Base-by-base conservation (phyloP, 2,329 filamentous ascomycete species). In the Phialophora expanda region DNA sequence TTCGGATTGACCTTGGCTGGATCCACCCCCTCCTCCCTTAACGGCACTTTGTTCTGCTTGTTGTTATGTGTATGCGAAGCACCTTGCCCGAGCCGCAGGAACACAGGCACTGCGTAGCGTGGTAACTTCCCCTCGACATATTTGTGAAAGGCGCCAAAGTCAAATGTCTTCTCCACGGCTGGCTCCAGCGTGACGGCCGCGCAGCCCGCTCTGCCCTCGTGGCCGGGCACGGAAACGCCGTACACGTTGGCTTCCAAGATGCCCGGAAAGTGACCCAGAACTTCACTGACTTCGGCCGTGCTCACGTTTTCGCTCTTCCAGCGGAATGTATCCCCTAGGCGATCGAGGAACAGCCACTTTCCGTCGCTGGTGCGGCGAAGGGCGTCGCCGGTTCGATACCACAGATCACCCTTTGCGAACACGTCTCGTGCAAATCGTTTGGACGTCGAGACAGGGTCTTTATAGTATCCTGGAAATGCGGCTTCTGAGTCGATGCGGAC, bases 231-330 rank as follows among this genome's bases (percentile, higher is more conserved):
- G 48, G 86, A 77, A 1, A 96, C 90, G 46, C 92, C 92, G 73
- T 96, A 96, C 28, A 96, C 92, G 72, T 95, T 96, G 30, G 90
- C 90, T 79, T 96, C 92, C 46, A 84, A 80, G 14, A 96, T 82
- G 0, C 81, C 80, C 0, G 87, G 81, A 74, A 93, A 89, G 0
- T 81, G 78, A 12, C 90, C 89, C 0, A 96, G 77, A 0, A 86
- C 86, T 73, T 92, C 87, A 20, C 89, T 85, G 17, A 96, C 92
- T 76, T 96, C 92, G 59, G 85, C 87, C 0, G 91, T 93, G 3
- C 90, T 91, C 1, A 93, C 90, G 72, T 94, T 94, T 77, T 93
- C 90, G 60, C 87, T 88, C 80, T 95, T 83, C 83, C 83, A 85
- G 8, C 83, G 76, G 73, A 81, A 85, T 0, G 83, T 85, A 67